Conservation (phyloP, 2,329 filamentous ascomycete genomes). For the Teratosphaeria nubilosa region DNA sequence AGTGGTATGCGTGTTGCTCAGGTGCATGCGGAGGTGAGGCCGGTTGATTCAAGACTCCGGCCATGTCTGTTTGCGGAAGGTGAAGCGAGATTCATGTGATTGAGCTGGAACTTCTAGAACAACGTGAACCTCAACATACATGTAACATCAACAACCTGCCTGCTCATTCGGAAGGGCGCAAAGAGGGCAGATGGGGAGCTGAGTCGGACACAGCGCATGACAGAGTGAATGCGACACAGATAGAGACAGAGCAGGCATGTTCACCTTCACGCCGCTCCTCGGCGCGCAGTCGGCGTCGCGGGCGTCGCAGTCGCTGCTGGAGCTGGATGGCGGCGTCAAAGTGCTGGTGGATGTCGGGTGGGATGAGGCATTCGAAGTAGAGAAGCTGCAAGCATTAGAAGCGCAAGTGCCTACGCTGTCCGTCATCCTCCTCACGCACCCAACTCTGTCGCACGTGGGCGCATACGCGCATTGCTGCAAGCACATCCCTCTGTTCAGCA, state of each 20-base stretch:
- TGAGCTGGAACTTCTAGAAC: neutral
- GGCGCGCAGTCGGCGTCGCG: constrained; percentile 80
- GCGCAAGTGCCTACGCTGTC: constrained; percentile 89
- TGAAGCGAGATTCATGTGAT: neutral
- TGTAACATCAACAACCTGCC: neutral
- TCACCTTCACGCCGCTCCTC: constrained; percentile 86
- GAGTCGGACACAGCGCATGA: neutral
- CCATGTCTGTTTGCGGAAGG: neutral
- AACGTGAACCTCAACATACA: too few species aligned
- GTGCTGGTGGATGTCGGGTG: constrained; percentile 90
- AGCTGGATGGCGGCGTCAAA: constrained; percentile 94
- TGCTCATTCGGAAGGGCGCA: neutral
- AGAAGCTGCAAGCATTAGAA: constrained; percentile 66
- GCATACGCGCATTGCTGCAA: constrained; percentile 97
- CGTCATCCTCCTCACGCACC: constrained; percentile 86
- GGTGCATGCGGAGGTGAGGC: neutral
- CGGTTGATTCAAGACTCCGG: neutral
- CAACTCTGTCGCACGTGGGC: constrained; percentile 81
- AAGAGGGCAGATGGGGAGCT: neutral
- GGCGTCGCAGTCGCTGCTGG: constrained; percentile 88
- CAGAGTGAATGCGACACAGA: neutral
- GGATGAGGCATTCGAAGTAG: constrained; percentile 81
- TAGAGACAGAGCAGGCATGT: constrained; percentile 53
- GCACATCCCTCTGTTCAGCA: constrained; percentile 80
- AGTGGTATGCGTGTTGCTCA: neutral